These are phyloP conservation scores for Kwoniella heveanensis DNA, from an alignment of 768 basidiomycete species.

Conservation along the genomic window DNA sequence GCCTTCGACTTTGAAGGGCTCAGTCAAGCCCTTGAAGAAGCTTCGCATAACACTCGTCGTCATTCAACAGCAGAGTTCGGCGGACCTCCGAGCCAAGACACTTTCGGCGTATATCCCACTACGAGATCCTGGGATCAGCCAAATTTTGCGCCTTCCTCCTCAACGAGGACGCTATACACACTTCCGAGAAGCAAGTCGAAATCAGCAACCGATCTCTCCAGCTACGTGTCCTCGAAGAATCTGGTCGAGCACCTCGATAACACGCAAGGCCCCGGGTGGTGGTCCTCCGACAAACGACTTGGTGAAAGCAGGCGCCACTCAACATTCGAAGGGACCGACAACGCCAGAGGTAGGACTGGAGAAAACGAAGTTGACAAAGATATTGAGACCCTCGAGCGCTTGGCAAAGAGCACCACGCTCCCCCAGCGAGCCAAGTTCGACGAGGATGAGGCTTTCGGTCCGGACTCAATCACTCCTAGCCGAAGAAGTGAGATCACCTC, in stretches of 20 bases:
- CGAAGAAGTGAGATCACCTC: constrained; percentile 1
- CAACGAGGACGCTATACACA: constrained; percentile 2
- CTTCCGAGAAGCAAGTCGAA: constrained; percentile 27
- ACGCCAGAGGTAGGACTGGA: background rate
- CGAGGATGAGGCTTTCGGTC: background rate
- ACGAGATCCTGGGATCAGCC: background rate
- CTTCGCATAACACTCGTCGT: background rate
- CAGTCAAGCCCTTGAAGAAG: background rate
- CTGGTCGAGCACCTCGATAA: constrained; percentile 34
- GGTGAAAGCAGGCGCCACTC: background rate
- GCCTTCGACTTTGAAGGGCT: background rate
- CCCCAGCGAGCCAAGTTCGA: constrained; percentile 13
- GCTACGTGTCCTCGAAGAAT: constrained; percentile 24
- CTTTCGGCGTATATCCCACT: constrained; percentile 7
- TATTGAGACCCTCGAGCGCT: constrained; percentile 16
- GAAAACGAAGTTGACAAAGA: constrained; percentile 1
- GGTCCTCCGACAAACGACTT: constrained; percentile 27
- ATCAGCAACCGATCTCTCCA: constrained; percentile 28
- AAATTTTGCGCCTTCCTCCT: constrained; percentile 1
- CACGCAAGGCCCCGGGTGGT: constrained; percentile 43
- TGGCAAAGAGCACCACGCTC: constrained; percentile 11
- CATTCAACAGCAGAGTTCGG: background rate
- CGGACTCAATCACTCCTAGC: background rate
- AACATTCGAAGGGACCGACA: background rate
- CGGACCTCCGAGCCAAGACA: constrained; percentile 1